Base-by-base conservation (phyloP, 805 yeast species). In the Yarrowia porcina region DNA sequence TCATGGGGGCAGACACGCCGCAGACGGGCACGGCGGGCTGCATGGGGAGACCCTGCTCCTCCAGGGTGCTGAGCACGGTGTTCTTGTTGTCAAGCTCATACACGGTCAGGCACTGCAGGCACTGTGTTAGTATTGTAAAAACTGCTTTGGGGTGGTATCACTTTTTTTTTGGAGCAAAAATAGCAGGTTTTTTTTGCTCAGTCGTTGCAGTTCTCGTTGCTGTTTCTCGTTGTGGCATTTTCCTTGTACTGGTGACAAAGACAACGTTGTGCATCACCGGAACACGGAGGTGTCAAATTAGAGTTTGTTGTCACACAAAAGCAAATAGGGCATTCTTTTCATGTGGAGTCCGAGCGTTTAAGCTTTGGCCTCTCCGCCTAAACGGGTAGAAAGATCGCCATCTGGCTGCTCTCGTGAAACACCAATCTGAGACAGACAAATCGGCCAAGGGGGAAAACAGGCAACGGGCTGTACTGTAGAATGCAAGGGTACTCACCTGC, bases 31-130 rank as follows among this genome's bases (percentile, higher is more conserved):
- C 33, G 11, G 25, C 17, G 21, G 59, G 59, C 59, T 50, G 21
- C 32, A 8, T n/a, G 32, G 59, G 38, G 33, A 33, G 42, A 13
- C 59, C 59, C 59, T 35, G 41, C 23, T 50, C 59, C 44, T 33
- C 59, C 25, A 50, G 42, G 32, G 33, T 50, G 32, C 32, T 35
- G 33, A 50, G 42, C 18, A 50, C 44, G 13, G 42, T 15, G 38
- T 25, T 2, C 17, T 35, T 50, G 42, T 17, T 25, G 59, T 33
- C 42, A 25, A 50, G 42, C 42, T 50, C 42, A 17, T 21, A 50
- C 25, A 50, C 44, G n/a, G 59, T 23, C 41, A 50, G 41, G 42
- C 59, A 50, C 59, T 50, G 59, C 42, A 50, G 59, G 59, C 59
- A 50, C 59, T 50, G 12, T n/a, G 59, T 50, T 23, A 23, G 18